These are phyloP conservation scores for bread wheat (Triticum aestivum) DNA, from an alignment of 176 grass and related monocot species.

Conservation along the genomic window IWGSC_CS_RefSeq_v2.1 NC_057802.1:344860134-344860633, in stretches of 20 bases:
- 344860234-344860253: background rate
- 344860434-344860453: background rate
- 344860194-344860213: background rate
- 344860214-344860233: background rate
- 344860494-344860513: background rate
- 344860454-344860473: background rate
- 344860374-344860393: background rate
- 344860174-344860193: constrained; percentile 5
- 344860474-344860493: background rate
- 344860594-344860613: no score
- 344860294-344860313: background rate
- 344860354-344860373: background rate
- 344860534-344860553: no score
- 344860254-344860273: constrained; percentile 20
- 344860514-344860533: no score
- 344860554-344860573: no score
- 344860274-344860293: constrained; percentile 12
- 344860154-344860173: background rate
- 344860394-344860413: background rate
- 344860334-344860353: constrained; percentile 3
- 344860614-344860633: no score
- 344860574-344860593: no score
- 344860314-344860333: background rate
- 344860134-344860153: background rate
- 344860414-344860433: background rate